phyloP scores from a whole-genome alignment of 768 basidiomycete genomes.

The Cantharellus cinnabarinus region DNA sequence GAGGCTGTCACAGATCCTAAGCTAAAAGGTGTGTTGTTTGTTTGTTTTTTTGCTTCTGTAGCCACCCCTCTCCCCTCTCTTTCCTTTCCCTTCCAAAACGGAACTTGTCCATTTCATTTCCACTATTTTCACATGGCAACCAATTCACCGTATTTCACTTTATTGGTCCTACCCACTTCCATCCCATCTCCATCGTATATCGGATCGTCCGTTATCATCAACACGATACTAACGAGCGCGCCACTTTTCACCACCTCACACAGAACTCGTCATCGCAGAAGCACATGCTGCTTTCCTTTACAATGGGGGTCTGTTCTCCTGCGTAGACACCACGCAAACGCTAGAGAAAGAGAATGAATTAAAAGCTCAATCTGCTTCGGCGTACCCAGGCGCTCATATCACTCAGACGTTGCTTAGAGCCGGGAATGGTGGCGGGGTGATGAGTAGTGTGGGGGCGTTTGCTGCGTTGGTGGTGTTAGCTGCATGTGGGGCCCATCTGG shows the following conservation, averaged over 20 bases:
- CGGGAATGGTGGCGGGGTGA: too few species aligned
- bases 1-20: constrained; percentile 24
- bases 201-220: too few species aligned
- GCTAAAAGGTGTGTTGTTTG: constrained; percentile 21
- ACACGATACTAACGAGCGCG: too few species aligned
- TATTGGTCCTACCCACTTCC: too few species aligned
- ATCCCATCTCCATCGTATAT: too few species aligned
- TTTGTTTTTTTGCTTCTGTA: background rate
- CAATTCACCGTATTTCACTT: background rate
- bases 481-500: too few species aligned
- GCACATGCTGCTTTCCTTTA: background rate
- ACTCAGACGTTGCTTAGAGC: too few species aligned
- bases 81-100: background rate
- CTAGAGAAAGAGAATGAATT: background rate
- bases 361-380: too few species aligned
- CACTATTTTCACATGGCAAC: background rate
- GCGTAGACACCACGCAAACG: background rate
- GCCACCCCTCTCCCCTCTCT: background rate
- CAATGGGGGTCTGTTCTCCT: background rate
- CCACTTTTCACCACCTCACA: too few species aligned
- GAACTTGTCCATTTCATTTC: background rate
- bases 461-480: too few species aligned
- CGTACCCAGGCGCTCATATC: too few species aligned
- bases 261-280: background rate
- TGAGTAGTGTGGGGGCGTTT: too few species aligned